Evolutionary conservation across 2,329 filamentous ascomycete species (phyloP), one percentile per base, ranked within the genome.

Genomic region (Paraphaeosphaeria sporulosa): DNA sequence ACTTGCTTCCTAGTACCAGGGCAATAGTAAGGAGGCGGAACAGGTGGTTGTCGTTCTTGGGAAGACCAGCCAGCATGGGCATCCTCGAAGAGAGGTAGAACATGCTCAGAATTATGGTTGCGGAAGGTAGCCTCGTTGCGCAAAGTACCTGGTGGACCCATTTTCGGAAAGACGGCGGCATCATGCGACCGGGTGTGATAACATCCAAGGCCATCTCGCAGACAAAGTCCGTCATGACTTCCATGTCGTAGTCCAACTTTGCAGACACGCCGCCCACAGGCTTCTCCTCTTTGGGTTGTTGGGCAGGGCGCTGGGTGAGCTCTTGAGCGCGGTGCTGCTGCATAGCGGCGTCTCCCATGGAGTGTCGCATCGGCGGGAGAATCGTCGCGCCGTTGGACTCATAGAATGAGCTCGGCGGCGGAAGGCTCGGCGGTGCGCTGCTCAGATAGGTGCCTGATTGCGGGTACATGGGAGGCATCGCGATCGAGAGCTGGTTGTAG

Each of bases 161-260:
- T 81, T 96, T 97, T 72, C 92, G 90, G 79, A 96, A 97, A 25
- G 91, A 87, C 25, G 88, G 84, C 17, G 90, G 88, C 69, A 91
- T 84, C 70, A 84, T 80, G 65, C 84, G 82, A 74, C 82, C 83
- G 74, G 87, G 86, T 71, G 85, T 84, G 73, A 90, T 86, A 79
- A 91, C 86, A 83, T 86, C 85, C 78, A 90, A 85, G 62, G 93
- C 89, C 88, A 94, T 96, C 76, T 96, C 92, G 64, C 92, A 90
- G 76, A 97, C 93, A 79, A 96, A 97, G 77, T 96, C 93, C 64
- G 93, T 90, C 94, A 97, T 97, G 78, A 91, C 85, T 76, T 96
- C 93, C 88, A 97, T 94, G 80, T 97, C 93, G 78, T 97, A 97
- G 83, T 97, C 94, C 80, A 97, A 87, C 81, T 96, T 91, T 73